Evolutionary conservation across 192 early-diverging fungal species (phyloP).

Genomic region (Diversispora epigaea): DNA sequence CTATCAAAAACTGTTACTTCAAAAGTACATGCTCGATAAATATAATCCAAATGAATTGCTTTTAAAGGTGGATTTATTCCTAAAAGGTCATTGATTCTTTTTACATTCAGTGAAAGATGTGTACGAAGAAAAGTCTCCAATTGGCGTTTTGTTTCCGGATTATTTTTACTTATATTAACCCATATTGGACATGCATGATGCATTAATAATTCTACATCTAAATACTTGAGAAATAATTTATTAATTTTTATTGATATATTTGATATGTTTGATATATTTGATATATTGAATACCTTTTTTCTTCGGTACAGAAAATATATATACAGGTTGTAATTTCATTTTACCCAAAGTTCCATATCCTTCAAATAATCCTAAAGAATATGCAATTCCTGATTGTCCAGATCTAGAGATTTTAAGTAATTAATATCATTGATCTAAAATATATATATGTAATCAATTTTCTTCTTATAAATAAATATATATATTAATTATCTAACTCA

Average conservation of each 20-base stretch:
- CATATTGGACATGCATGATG: conserved; percentile 22
- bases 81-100: background rate
- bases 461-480: background rate
- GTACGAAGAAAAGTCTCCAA: background rate
- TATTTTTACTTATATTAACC: background rate
- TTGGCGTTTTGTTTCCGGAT: background rate
- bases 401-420: background rate
- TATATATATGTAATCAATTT: background rate
- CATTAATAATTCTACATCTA: conserved; percentile 18
- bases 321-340: conserved; percentile 6
- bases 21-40: conserved; percentile 19
- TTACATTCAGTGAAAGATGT: background rate
- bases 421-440: background rate
- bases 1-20: background rate
- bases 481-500: background rate
- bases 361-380: conserved; percentile 23
- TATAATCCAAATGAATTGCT: conserved; percentile 9
- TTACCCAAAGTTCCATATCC: conserved; percentile 14
- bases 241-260: background rate
- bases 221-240: background rate
- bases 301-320: background rate
- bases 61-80: background rate
- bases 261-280: too few relatives aligned
- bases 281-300: background rate
- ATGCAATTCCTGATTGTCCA: conserved; percentile 19